Evolutionary conservation across 306 rosid species (phyloP).

Genomic region (Cicer cuneatum): DNA sequence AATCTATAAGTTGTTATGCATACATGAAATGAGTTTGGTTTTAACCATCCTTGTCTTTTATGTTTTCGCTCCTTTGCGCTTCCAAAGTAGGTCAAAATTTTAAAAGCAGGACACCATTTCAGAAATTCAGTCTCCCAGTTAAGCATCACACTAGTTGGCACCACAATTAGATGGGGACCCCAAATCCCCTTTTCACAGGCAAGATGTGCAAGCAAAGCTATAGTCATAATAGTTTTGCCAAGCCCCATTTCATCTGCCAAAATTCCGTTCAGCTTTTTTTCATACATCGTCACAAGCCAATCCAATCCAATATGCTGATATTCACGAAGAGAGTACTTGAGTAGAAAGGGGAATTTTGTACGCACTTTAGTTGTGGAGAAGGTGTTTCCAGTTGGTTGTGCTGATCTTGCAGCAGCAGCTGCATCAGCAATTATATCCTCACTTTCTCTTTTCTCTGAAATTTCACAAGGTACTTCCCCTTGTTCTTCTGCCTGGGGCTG

Average conservation of each 20-base stretch:
- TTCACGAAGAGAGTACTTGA: conserved; percentile 92
- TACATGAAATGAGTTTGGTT: conserved; percentile 91
- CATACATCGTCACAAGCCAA: conserved; percentile 99
- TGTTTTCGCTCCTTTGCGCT: conserved; percentile 92
- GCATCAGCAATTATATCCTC: conserved; percentile 91
- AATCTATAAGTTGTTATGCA: conserved; percentile 97
- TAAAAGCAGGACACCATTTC: conserved; percentile 98
- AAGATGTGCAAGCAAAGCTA: conserved; percentile 93
- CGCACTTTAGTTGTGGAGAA: conserved; percentile 98
- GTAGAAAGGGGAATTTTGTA: conserved; percentile 91
- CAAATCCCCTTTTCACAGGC: conserved; percentile 99
- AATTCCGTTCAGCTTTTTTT: conserved; percentile 93
- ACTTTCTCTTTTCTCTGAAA: conserved; percentile 68
- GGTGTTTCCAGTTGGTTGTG: conserved; percentile 99
- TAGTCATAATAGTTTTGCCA: conserved; percentile 98
- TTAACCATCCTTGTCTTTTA: conserved; percentile 97
- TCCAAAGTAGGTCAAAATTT: conserved; percentile 92
- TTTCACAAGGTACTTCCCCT: conserved; percentile 47
- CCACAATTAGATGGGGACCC: conserved; percentile 99
- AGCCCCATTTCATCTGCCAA: conserved; percentile 99
- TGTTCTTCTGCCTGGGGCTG: conserved; percentile 61
- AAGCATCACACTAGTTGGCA: conserved; percentile 99
- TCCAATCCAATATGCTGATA: conserved; percentile 99
- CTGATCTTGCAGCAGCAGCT: conserved; percentile 99
- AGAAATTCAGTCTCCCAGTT: conserved; percentile 99